phyloP scores from a whole-genome alignment of 495 filamentous ascomycete species.

The Schizothecium vesticola region DNA sequence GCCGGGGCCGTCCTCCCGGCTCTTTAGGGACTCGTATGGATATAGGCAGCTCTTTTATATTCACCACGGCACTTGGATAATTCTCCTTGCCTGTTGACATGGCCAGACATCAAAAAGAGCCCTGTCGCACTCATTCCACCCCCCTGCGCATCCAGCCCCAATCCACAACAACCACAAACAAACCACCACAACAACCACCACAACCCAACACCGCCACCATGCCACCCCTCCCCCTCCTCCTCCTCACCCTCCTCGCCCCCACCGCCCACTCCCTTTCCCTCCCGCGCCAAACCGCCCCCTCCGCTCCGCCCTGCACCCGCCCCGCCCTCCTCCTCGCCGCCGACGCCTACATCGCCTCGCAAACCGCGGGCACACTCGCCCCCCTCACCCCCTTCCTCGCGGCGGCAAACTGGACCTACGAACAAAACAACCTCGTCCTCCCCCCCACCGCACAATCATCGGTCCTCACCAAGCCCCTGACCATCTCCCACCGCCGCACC shows the following conservation, averaged over 20 bases:
- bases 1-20: background rate
- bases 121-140: too few species aligned
- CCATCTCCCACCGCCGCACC: slow-evolving; percentile 30
- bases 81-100: background rate
- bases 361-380: slow-evolving; percentile 28
- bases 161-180: background rate
- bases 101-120: background rate
- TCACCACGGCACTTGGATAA: background rate
- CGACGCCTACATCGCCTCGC: slow-evolving; percentile 39
- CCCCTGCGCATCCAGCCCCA: too few species aligned
- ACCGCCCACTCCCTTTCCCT: background rate
- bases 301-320: slow-evolving; percentile 10
- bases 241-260: background rate
- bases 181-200: background rate
- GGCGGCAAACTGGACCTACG: slow-evolving; percentile 16
- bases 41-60: background rate
- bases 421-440: slow-evolving; percentile 28
- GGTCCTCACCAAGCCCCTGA: slow-evolving; percentile 24
- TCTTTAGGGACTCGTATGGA: background rate
- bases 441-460: slow-evolving; percentile 23
- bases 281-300: background rate
- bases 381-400: slow-evolving; percentile 12
- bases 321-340: slow-evolving; percentile 30
- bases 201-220: background rate
- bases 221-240: too few species aligned